Evolutionary conservation across 164 flowering plant genomes (phyloP), one percentile per base, ranked within the genome.

Genomic region (Annona squamosa): DNA sequence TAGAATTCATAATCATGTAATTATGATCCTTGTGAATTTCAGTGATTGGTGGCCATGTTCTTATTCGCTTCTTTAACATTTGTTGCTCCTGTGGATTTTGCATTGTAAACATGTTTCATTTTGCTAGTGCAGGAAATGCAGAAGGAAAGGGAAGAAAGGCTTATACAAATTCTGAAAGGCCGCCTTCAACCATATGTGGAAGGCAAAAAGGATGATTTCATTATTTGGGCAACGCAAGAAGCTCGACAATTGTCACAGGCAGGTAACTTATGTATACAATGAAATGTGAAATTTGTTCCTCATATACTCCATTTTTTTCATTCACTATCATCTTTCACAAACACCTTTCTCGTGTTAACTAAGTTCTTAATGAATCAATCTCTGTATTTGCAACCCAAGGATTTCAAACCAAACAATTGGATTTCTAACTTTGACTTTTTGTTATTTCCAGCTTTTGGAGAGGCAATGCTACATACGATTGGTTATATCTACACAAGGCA

Each of bases 401-500:
- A 9, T 7, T 52, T 52, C 59, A 52, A 52, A 52, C 59, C 37
- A 52, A 9, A 6, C 13, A 6, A 52, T 52, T 52, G 37, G 37
- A 26, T 46, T 70, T 52, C 65, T 17, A 57, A 77, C 62, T 66
- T 48, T 42, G 72, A 9, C 68, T 65, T 72, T n/a, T 46, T 79
- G 26, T n/a, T 44, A 37, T 19, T 67, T 74, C 48, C 85, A 92
- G 99, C 90, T 82, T 94, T 91, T 83, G 99, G 99, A n/a, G 95
- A 91, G 85, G 90, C 90, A 43, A 91, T 94, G 99, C 87, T 94
- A 45, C 97, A 94, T 71, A 92, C 99, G 0, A 89, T 94, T 77
- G 99, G 99, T 43, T 94, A 94, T 79, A 90, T 94, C 42, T 94
- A 94, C 79, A 86, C 93, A 1, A 89, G 99, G 77, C 87, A 89